phyloP scores from a whole-genome alignment of 139 green algal genomes.

The Diplosphaera chodatii region DNA sequence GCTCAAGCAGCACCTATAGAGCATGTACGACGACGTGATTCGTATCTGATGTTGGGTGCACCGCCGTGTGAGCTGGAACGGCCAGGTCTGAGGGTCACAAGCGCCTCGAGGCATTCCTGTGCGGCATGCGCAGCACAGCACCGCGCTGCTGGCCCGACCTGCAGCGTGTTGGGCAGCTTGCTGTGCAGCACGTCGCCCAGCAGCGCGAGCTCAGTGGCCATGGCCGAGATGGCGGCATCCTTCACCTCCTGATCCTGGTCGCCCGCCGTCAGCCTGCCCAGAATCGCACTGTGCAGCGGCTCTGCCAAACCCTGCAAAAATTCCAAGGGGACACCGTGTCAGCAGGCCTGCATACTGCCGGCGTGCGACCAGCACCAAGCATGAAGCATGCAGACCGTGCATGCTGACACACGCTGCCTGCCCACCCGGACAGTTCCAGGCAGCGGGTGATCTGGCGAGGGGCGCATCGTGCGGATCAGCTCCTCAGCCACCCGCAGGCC shows the following conservation, averaged over 20 bases:
- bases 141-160: too few species aligned
- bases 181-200: constrained; percentile 58
- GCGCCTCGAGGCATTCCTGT: too few species aligned
- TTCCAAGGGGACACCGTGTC: background rate
- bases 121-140: too few species aligned
- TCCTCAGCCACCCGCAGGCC: constrained; percentile 71
- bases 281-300: constrained; percentile 36
- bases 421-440: constrained; percentile 2
- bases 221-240: constrained; percentile 74
- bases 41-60: too few species aligned
- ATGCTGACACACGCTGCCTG: background rate
- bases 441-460: constrained; percentile 11
- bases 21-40: too few species aligned
- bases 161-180: constrained; percentile 35
- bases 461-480: constrained; percentile 71
- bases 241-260: constrained; percentile 92
- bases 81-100: too few species aligned
- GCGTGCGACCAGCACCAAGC: too few species aligned
- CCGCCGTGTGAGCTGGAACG: too few species aligned
- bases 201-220: constrained; percentile 47
- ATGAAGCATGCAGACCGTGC: too few species aligned
- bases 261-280: constrained; percentile 48
- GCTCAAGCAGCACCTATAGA: constrained; percentile 75
- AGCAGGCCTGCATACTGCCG: too few species aligned
- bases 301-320: constrained; percentile 30